These are phyloP conservation scores for Camillea tinctor DNA, from an alignment of 2,329 filamentous ascomycete species.

Conservation along the genomic window DNA sequence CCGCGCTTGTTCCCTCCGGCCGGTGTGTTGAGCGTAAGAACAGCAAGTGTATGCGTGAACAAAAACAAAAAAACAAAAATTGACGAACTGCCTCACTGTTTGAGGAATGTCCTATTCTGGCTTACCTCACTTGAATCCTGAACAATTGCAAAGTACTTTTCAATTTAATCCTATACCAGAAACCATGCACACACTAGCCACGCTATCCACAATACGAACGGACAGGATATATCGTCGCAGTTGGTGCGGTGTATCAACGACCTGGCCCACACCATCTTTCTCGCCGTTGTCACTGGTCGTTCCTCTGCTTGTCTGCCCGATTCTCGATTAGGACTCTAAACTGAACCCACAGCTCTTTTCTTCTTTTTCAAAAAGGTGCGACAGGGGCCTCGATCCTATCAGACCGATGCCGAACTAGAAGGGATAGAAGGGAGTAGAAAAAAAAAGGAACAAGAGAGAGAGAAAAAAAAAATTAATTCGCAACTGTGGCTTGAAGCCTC, in stretches of 20 bases:
- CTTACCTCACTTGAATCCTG: slow-evolving; percentile 7
- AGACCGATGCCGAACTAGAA: slow-evolving; percentile 3
- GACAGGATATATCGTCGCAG: not conserved
- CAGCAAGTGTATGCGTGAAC: slow-evolving; percentile 7
- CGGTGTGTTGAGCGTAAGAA: slow-evolving; percentile 9
- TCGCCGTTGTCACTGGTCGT: slow-evolving; percentile 11
- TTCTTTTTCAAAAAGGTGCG: slow-evolving; percentile 14
- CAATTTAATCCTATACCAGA: not conserved
- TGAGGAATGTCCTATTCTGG: slow-evolving; percentile 2
- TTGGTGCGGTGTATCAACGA: not conserved
- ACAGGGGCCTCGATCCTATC: slow-evolving; percentile 24
- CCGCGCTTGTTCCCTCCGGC: slow-evolving; percentile 20
- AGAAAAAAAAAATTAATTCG: slow-evolving; percentile 3
- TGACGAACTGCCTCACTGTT: slow-evolving; percentile 9
- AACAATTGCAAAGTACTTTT: slow-evolving; percentile 7
- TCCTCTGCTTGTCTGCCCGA: slow-evolving; percentile 16
- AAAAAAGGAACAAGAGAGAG: slow-evolving; percentile 15
- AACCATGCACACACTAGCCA: not conserved
- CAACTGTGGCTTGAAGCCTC: slow-evolving; percentile 18
- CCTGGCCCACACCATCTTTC: slow-evolving; percentile 8
- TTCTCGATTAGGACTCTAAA: slow-evolving; percentile 18
- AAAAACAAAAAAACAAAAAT: too few relatives aligned
- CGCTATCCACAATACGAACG: not conserved
- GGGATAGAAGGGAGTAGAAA: not conserved
- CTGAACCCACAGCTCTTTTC: slow-evolving; percentile 16